Percentiles rank a stretch among this genome's conserved stretches.
These are phyloP conservation scores for Isochrysis galbana DNA, from an alignment of 78 protist genomes.

Conservation along the genomic window DNA sequence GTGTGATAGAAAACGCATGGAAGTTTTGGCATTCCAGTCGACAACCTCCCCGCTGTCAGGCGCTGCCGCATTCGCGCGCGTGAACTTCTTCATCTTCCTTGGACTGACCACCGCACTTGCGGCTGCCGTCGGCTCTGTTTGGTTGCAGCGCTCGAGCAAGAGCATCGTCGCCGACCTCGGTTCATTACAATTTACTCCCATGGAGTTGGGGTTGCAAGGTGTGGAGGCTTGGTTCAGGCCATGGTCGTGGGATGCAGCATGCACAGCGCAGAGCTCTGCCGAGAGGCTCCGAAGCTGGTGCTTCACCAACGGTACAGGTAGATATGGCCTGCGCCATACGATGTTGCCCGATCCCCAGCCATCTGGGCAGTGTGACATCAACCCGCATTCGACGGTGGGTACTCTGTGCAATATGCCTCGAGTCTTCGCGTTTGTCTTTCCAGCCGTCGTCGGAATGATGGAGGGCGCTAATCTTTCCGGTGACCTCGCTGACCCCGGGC, in stretches of 20 bases:
- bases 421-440: slow-evolving; percentile 73
- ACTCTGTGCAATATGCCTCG: background rate
- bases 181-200: background rate
- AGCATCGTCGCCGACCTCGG: background rate
- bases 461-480: slow-evolving; percentile 74
- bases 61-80: slow-evolving; percentile 35
- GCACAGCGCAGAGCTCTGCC: background rate
- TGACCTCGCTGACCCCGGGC: slow-evolving; percentile 58
- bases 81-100: slow-evolving; percentile 3
- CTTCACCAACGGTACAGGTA: background rate
- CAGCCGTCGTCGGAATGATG: slow-evolving; percentile 78
- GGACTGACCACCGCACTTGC: slow-evolving; percentile 36
- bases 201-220: background rate
- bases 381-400: background rate
- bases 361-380: background rate
- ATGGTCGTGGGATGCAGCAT: background rate
- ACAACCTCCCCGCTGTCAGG: slow-evolving; percentile 1
- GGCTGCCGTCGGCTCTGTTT: slow-evolving; percentile 7
- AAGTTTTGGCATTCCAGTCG: background rate
- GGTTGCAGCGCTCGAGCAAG: background rate
- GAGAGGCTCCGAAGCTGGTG: too few species aligned
- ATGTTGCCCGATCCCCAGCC: background rate
- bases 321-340: background rate
- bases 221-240: background rate
- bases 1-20: too few species aligned